phyloP scores from a whole-genome alignment of 2,329 filamentous ascomycete species.

The Trichoderma koningii region DNA sequence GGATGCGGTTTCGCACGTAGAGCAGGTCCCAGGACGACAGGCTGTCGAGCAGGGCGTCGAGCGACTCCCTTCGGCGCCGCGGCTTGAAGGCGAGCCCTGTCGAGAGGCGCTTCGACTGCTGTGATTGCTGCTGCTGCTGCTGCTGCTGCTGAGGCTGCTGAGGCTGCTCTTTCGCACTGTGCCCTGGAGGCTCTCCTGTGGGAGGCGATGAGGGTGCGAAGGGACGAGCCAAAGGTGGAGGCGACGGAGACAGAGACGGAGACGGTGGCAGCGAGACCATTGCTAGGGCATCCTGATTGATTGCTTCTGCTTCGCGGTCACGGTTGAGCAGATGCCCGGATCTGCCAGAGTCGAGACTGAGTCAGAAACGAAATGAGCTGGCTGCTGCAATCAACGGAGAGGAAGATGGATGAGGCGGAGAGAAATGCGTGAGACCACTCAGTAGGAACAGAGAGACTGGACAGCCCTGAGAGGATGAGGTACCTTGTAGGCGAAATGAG shows the following conservation, averaged over 20 bases:
- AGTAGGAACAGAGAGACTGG: too few relatives aligned
- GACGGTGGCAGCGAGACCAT: constrained; percentile 7
- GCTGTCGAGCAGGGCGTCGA: constrained; percentile 33
- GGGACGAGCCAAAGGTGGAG: neutral
- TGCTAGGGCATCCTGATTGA: constrained; percentile 3
- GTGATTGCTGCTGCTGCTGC: neutral
- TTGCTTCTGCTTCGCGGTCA: neutral
- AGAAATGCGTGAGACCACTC: neutral
- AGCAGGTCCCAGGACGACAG: constrained; percentile 37
- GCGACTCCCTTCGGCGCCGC: constrained; percentile 22
- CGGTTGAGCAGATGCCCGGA: neutral
- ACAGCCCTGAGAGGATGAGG: neutral
- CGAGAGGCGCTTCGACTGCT: neutral
- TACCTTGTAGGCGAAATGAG: neutral
- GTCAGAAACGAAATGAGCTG: neutral
- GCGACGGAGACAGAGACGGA: neutral
- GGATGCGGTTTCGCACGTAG: constrained; percentile 33
- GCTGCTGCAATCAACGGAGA: neutral
- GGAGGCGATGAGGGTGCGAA: neutral
- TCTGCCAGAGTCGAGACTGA: neutral
- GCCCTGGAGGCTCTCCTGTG: neutral
- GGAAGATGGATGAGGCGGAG: neutral
- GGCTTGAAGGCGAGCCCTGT: neutral
- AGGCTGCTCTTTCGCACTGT: neutral
- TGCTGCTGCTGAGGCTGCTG: neutral